Conservation (phyloP, 2,329 filamentous ascomycete genomes). For the Calonectria crousiana region DNA sequence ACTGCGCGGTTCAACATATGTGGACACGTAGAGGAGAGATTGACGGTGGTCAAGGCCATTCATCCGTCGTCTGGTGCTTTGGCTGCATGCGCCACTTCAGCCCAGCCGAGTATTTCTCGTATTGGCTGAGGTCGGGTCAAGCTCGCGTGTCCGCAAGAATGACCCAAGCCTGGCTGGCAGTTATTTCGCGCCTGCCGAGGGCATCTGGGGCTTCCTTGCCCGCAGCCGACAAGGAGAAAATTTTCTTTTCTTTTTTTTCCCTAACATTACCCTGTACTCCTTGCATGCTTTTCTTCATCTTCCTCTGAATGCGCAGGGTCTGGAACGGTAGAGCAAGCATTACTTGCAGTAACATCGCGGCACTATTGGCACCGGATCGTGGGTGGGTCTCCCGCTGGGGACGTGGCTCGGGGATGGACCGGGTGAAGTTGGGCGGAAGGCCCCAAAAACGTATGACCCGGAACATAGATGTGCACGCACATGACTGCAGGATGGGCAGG, state of each 20-base stretch:
- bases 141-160: conserved; percentile 25
- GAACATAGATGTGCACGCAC: conserved; percentile 25
- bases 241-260: neutral
- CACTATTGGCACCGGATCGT: conserved; percentile 25
- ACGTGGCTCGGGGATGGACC: conserved; percentile 29
- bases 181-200: conserved; percentile 28
- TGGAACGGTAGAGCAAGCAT: conserved; percentile 29
- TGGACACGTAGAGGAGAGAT: neutral
- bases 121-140: conserved; percentile 32
- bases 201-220: conserved; percentile 17
- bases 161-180: conserved; percentile 21
- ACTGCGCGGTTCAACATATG: neutral
- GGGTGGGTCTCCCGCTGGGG: conserved; percentile 20
- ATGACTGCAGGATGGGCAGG: conserved; percentile 29
- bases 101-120: conserved; percentile 42
- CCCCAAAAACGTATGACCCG: conserved; percentile 41
- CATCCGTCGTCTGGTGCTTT: conserved; percentile 23
- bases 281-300: neutral
- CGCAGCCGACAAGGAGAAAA: conserved; percentile 5
- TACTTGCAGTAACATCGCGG: conserved; percentile 25
- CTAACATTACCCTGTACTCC: neutral
- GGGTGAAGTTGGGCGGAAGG: conserved; percentile 23
- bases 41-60: neutral
- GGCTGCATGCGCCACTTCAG: conserved; percentile 29
- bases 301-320: neutral